Evolutionary conservation across 805 yeast genomes (phyloP).

Genomic region (Starmerella khaoyaiensis): DNA sequence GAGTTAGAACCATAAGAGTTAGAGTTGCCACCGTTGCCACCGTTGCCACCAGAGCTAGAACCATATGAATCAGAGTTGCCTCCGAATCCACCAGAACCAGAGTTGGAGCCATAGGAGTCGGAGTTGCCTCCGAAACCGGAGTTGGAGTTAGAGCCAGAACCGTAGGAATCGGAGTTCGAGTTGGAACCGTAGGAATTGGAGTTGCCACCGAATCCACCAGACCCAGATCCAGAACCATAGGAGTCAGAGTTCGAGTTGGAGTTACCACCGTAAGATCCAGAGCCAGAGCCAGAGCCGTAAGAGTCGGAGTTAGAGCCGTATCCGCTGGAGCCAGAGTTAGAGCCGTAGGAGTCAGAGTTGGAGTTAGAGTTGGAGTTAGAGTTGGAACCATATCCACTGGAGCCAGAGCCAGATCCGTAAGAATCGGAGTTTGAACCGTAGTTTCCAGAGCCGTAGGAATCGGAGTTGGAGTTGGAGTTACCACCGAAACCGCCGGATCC

Average conservation of each 20-base stretch:
- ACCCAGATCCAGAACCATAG: constrained; percentile 28
- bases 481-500: too few relatives aligned
- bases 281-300: constrained; percentile 21
- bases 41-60: constrained; percentile 24
- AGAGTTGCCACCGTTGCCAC: constrained; percentile 18
- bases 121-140: constrained; percentile 24
- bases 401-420: constrained; percentile 20
- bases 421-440: constrained; percentile 19
- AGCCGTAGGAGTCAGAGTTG: background rate
- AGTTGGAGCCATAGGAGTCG: constrained; percentile 25
- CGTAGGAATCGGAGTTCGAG: constrained; percentile 4
- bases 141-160: constrained; percentile 20
- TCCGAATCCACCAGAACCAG: constrained; percentile 18
- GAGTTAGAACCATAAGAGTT: constrained; percentile 26
- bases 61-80: constrained; percentile 11
- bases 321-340: constrained; percentile 7
- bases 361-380: constrained; percentile 19
- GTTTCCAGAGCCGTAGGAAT: constrained; percentile 21
- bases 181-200: constrained; percentile 21
- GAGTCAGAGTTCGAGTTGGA: constrained; percentile 29
- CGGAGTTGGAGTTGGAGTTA: constrained; percentile 16
- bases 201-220: constrained; percentile 25
- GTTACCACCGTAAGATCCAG: constrained; percentile 23
- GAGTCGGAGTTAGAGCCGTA: constrained; percentile 6
- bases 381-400: constrained; percentile 6